Base-by-base conservation (phyloP, 164 flowering plant genomes). In the Hamamelis virginiana region DNA sequence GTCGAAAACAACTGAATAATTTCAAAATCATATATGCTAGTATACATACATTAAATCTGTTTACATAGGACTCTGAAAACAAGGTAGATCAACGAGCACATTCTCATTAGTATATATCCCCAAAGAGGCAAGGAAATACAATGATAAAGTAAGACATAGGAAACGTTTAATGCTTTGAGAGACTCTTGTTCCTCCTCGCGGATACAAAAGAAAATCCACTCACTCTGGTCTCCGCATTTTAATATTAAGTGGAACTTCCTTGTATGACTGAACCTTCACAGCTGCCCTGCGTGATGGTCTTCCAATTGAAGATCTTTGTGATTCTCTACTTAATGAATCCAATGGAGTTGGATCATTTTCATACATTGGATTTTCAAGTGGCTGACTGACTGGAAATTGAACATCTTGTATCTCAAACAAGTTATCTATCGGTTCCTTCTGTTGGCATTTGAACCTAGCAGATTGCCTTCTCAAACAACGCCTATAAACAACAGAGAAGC, bases 261-360 rank as follows among this genome's bases (percentile, higher is more conserved):
- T 89, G 84, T 89, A 92, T 44, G 91, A 84, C n/a, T 82, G 84
- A 27, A 89, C 84, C 78, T 91, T 92, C 81, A 59, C 89, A 51
- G 78, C 85, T 22, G 95, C 90, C 53, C 66, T 85, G 6, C 94
- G 87, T 65, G 56, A 44, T n/a, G 98, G 93, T 69, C 97, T 82
- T 52, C 87, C 92, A 21, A 87, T 61, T 15, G 91, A 91, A 22
- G 86, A 62, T 77, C 92, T 86, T 69, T 73, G 77, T 14, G 72
- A 48, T 52, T 74, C 26, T 62, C 67, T 33, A n/a, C 21, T 6
- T 5, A 76, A 63, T 21, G 76, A 59, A 12, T 59, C 50, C 33
- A 46, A 33, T 33, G 69, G 65, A 67, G 65, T 18, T 19, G 74
- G 21, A 41, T 33, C 67, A 69, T 74, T 62, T 57, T 69, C 78